These are phyloP conservation scores for Vararia minispora DNA, from an alignment of 768 basidiomycete species.

Conservation along the genomic window DNA sequence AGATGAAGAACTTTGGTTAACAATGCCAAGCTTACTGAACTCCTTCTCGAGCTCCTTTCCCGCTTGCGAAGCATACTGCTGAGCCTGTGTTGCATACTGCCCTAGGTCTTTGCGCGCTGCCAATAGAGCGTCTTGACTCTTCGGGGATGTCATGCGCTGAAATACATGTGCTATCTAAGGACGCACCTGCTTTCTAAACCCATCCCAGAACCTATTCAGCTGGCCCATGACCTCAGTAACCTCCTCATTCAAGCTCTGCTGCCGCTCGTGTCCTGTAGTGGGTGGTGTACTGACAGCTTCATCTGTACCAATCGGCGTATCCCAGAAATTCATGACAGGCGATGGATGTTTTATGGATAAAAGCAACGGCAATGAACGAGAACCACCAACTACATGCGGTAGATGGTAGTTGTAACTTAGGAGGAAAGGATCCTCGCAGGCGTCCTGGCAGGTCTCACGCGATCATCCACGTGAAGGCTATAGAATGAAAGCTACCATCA, in stretches of 20 bases:
- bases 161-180: neutral
- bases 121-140: conserved; percentile 65
- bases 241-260: conserved; percentile 69
- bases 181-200: conserved; percentile 78
- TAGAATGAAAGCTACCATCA: too few species aligned
- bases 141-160: neutral
- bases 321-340: too few species aligned
- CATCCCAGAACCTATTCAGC: conserved; percentile 81
- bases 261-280: conserved; percentile 31
- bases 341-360: too few species aligned
- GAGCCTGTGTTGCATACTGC: conserved; percentile 68
- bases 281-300: conserved; percentile 37
- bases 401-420: too few species aligned
- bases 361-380: too few species aligned
- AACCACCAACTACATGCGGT: too few species aligned
- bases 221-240: conserved; percentile 85
- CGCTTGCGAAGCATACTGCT: conserved; percentile 70
- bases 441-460: too few species aligned
- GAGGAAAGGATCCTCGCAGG: too few species aligned
- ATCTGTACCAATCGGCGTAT: too few species aligned
- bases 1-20: conserved; percentile 16
- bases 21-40: conserved; percentile 24
- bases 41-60: conserved; percentile 66
- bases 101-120: conserved; percentile 63
- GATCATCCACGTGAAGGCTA: too few species aligned